These are phyloP conservation scores for Whalleya microplaca DNA, from an alignment of 2,329 filamentous ascomycete genomes.

Conservation along the genomic window DNA sequence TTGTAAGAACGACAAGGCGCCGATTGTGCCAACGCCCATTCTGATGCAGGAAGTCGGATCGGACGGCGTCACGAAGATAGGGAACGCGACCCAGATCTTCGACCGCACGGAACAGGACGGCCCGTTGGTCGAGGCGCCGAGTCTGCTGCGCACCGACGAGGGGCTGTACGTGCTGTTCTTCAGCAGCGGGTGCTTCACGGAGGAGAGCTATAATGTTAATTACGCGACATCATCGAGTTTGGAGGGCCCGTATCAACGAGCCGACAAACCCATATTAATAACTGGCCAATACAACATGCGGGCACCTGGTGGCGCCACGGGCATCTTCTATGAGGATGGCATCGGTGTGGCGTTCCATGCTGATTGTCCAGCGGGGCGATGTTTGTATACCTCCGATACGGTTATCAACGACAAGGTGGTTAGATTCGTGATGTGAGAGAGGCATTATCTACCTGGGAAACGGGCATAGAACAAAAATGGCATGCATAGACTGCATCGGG, in stretches of 20 bases:
- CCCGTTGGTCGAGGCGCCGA: slow-evolving; percentile 65
- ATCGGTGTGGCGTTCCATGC: slow-evolving; percentile 43
- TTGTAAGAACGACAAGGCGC: slow-evolving; percentile 49
- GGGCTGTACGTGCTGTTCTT: slow-evolving; percentile 65
- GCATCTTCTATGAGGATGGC: slow-evolving; percentile 30
- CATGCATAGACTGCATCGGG: neutral
- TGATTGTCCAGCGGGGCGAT: slow-evolving; percentile 40
- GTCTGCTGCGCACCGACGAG: slow-evolving; percentile 48
- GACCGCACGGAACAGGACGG: slow-evolving; percentile 51
- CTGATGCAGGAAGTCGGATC: slow-evolving; percentile 56
- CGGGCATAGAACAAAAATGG: neutral
- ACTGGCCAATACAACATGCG: slow-evolving; percentile 44
- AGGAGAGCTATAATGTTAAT: slow-evolving; percentile 59
- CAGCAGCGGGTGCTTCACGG: slow-evolving; percentile 62
- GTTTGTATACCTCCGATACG: slow-evolving; percentile 41
- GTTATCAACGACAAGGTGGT: slow-evolving; percentile 27
- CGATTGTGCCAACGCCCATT: slow-evolving; percentile 54
- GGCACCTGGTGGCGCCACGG: slow-evolving; percentile 47
- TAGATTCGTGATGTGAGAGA: slow-evolving; percentile 13
- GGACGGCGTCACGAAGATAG: slow-evolving; percentile 57
- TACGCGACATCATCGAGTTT: slow-evolving; percentile 55
- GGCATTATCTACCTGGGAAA: neutral
- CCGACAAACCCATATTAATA: slow-evolving; percentile 37
- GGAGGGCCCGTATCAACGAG: slow-evolving; percentile 43
- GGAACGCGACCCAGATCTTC: slow-evolving; percentile 51